Evolutionary conservation across 805 yeast species (phyloP).

Genomic region (Candida xyloterini): DNA sequence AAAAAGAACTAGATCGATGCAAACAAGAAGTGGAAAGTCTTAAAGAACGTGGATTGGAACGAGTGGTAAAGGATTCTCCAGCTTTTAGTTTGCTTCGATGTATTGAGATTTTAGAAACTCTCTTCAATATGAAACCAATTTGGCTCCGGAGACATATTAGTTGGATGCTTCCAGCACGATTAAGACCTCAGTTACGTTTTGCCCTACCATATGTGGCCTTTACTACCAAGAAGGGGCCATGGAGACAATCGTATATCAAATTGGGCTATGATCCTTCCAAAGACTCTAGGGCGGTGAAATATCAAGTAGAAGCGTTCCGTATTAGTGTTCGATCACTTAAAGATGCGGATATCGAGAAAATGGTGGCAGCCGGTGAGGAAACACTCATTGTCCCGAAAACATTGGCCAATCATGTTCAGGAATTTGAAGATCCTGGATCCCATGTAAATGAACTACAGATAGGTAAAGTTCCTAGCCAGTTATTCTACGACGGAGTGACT

Average conservation of each 20-base stretch:
- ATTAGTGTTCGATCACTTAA: conserved; percentile 29
- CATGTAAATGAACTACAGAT: conserved; percentile 22
- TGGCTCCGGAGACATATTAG: conserved; percentile 79
- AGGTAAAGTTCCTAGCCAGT: conserved; percentile 39
- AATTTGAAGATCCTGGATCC: conserved; percentile 23
- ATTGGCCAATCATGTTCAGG: conserved; percentile 16
- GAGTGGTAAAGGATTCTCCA: conserved; percentile 27
- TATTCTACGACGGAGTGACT: conserved; percentile 68
- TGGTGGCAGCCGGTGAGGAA: conserved; percentile 25
- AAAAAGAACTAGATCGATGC: conserved; percentile 40
- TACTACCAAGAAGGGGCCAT: conserved; percentile 85
- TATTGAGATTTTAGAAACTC: conserved; percentile 38
- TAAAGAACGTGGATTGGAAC: conserved; percentile 20
- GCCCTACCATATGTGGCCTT: conserved; percentile 86
- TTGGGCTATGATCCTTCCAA: conserved; percentile 76
- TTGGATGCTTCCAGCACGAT: conserved; percentile 48
- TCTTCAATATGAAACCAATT: conserved; percentile 73
- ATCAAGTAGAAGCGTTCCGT: conserved; percentile 85
- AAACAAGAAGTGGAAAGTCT: conserved; percentile 35
- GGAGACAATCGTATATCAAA: conserved; percentile 82
- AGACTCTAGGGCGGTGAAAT: conserved; percentile 52
- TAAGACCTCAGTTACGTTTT: conserved; percentile 51
- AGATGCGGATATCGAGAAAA: conserved; percentile 24
- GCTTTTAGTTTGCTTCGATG: conserved; percentile 40
- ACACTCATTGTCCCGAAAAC: conserved; percentile 27